These are phyloP conservation scores for Nadsonia commutata DNA, from an alignment of 1,139 yeast genomes.

Conservation along the genomic window DNA sequence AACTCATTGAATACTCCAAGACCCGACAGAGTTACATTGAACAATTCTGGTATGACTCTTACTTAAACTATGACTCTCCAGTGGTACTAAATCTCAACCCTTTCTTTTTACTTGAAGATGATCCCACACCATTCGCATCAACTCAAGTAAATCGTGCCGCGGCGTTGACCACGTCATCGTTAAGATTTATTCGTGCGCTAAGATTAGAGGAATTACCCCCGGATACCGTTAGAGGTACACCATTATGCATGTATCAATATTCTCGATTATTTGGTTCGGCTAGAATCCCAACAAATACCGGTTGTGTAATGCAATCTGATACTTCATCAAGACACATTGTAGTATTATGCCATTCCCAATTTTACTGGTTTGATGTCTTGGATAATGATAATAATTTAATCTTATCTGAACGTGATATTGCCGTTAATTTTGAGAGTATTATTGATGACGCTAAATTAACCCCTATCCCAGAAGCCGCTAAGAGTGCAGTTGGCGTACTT, in stretches of 20 bases:
- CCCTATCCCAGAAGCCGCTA: constrained; percentile 52
- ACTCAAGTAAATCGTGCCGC: constrained; percentile 73
- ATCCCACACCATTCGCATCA: constrained; percentile 65
- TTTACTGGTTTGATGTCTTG: constrained; percentile 86
- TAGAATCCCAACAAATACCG: constrained; percentile 64
- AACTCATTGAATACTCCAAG: constrained; percentile 47
- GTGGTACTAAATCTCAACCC: constrained; percentile 83
- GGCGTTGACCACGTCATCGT: constrained; percentile 58
- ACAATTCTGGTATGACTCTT: constrained; percentile 88
- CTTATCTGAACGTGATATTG: constrained; percentile 59
- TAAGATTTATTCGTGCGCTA: constrained; percentile 66
- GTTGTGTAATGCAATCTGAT: constrained; percentile 79
- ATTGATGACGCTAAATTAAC: constrained; percentile 54
- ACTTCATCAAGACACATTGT: constrained; percentile 62
- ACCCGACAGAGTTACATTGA: constrained; percentile 68
- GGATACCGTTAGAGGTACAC: constrained; percentile 50
- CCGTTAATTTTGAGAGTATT: constrained; percentile 59
- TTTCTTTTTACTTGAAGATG: constrained; percentile 76
- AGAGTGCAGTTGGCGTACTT: constrained; percentile 73
- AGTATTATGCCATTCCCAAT: constrained; percentile 74
- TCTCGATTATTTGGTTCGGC: constrained; percentile 74
- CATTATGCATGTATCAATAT: constrained; percentile 80
- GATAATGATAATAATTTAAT: constrained; percentile 57
- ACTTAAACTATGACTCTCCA: constrained; percentile 68
- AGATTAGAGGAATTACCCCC: constrained; percentile 64